Evolutionary conservation across 345 rosid genomes (phyloP).

Genomic region (Aquilaria malaccensis): DNA sequence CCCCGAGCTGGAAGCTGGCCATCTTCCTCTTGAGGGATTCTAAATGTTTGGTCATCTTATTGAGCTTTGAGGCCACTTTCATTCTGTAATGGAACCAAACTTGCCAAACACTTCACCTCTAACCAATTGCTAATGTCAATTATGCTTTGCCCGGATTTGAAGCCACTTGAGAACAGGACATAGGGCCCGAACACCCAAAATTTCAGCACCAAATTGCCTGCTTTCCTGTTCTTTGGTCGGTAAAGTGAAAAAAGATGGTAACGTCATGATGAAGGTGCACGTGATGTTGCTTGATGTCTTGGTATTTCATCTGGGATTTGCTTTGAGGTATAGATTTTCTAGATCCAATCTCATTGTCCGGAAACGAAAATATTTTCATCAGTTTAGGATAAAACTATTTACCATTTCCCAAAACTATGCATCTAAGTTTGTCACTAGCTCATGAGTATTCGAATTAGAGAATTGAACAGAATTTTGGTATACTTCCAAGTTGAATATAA

Average conservation of each 20-base stretch:
- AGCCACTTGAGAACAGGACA: constrained; percentile 5
- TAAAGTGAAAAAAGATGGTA: constrained; percentile 4
- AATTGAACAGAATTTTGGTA: too few relatives aligned
- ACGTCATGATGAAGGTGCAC: constrained; percentile 18
- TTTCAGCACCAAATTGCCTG: constrained; percentile 16
- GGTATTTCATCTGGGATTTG: constrained; percentile 17
- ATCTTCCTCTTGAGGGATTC: constrained; percentile 26
- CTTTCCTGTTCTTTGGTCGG: constrained; percentile 3
- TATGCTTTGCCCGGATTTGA: neutral
- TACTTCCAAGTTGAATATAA: too few relatives aligned
- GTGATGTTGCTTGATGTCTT: constrained; percentile 40
- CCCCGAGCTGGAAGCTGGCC: constrained; percentile 26
- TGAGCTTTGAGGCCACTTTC: constrained; percentile 17
- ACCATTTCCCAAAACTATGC: too few relatives aligned
- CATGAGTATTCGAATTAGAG: too few relatives aligned
- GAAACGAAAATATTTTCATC: too few relatives aligned
- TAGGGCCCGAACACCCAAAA: constrained; percentile 13
- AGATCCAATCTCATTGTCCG: too few relatives aligned
- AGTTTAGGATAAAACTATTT: too few relatives aligned
- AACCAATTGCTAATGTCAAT: neutral
- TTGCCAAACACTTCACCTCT: neutral
- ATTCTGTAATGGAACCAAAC: constrained; percentile 6
- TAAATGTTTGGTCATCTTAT: constrained; percentile 30
- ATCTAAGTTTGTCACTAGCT: too few relatives aligned
- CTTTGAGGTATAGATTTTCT: too few relatives aligned